Percentiles rank a stretch among this genome's conserved stretches.
Evolutionary conservation across 1,284 basidiomycete species (phyloP).

Genomic region (Ustilago loliicola): DNA sequence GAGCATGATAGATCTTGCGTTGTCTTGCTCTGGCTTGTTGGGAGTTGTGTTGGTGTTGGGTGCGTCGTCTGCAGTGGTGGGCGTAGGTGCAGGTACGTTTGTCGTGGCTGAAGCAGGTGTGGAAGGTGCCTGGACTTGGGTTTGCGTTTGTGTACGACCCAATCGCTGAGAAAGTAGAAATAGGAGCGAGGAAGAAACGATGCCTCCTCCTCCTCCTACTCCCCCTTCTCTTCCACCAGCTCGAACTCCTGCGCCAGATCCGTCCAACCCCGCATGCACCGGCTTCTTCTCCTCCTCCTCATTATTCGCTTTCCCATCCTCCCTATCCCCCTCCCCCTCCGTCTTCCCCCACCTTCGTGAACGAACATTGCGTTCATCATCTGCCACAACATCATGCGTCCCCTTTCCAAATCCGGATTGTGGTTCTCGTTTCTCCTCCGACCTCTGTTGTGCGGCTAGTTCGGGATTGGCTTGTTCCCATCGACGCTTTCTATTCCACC

Average conservation of each 20-base stretch:
- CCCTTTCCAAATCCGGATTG: too few relatives aligned
- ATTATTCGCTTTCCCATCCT: not conserved
- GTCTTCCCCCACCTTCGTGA: not conserved
- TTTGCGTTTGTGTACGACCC: slow-evolving; percentile 5
- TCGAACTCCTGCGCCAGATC: not conserved
- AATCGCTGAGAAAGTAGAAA: slow-evolving; percentile 20
- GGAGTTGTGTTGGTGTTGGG: not conserved
- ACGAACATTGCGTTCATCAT: not conserved
- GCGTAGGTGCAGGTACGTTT: not conserved
- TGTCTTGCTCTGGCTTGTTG: not conserved
- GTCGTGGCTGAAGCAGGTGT: not conserved
- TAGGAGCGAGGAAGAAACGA: slow-evolving; percentile 27
- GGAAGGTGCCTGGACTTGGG: not conserved
- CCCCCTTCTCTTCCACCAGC: not conserved
- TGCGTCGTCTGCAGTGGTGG: not conserved
- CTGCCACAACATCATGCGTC: not conserved
- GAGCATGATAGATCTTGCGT: slow-evolving; percentile 10
- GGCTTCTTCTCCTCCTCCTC: not conserved
- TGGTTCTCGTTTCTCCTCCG: not conserved
- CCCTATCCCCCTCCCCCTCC: not conserved
- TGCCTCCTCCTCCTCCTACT: not conserved
- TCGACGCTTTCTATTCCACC: slow-evolving; percentile 36
- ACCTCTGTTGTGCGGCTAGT: slow-evolving; percentile 2
- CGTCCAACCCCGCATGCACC: too few relatives aligned
- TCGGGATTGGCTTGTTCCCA: slow-evolving; percentile 43